Base-by-base conservation (phyloP, 352 stramenopile species). In the Globisporangium iwayamae region DNA sequence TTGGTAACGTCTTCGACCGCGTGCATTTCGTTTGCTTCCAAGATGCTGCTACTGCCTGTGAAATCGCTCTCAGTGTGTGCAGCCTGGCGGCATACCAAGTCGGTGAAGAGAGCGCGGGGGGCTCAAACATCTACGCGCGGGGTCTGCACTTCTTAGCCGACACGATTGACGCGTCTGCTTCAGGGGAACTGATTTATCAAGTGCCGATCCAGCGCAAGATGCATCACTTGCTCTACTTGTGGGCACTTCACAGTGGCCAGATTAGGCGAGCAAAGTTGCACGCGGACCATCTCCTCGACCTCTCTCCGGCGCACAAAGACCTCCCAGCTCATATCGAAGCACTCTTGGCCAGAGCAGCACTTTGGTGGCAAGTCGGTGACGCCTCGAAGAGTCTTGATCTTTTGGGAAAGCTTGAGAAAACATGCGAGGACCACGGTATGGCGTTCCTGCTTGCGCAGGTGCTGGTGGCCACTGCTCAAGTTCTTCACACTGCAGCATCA, bases 1-100 rank as follows among this genome's bases (percentile, higher is more conserved):
- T 93, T 18, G 70, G 68, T 3, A 58, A 81, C 20, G 62, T 77
- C 11, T 87, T 89, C 10, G 76, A 71, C 56, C 74, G 72, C 2
- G 63, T 93, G 11, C 73, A 88, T 60, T 69, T 79, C 14, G 32
- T 71, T 25, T 85, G 75, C 16, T 90, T 91, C 60, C 71, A 78
- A 69, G 73, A 88, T 38, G 74, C 69, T 11, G 80, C 81, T 2
- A 84, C 70, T 25, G 66, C 67, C 2, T 61, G 57, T 20, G 84
- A 93, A 62, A 68, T 90, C 51, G 81, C 77, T 2, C 54, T 75
- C 34, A 81, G 65, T 18, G 78, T 93, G 36, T 76, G 73, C 51
- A 76, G 72, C 1, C 77, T 89, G 66, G 81, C 82, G 7, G 46
- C 71, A 4, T 48, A 39, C 14, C 50, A 59, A 5, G 61, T 70